A percentile compares a stretch with the other conserved stretches of the same genome.
phyloP scores from a whole-genome alignment of 1,284 basidiomycete genomes.

The Irpex sp. region DNA sequence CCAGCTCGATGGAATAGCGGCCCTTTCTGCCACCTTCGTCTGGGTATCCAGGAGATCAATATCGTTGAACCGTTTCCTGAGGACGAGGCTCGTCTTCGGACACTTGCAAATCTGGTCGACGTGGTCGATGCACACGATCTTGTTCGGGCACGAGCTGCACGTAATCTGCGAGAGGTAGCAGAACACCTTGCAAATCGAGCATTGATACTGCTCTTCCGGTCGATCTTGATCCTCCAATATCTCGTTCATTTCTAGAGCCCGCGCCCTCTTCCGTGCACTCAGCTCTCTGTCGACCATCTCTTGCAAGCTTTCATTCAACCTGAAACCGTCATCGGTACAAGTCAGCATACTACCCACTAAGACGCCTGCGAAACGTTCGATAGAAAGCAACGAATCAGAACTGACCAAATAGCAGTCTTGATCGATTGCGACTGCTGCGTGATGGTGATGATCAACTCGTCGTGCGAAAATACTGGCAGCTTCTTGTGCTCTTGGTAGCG shows the following conservation, averaged over 20 bases:
- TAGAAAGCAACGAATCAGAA: constrained; percentile 11
- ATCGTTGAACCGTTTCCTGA: constrained; percentile 84
- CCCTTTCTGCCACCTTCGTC: constrained; percentile 65
- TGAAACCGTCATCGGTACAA: constrained; percentile 26
- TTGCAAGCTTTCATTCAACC: constrained; percentile 79
- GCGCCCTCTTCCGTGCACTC: constrained; percentile 57
- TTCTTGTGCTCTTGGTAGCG: constrained; percentile 90
- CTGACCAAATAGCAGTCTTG: constrained; percentile 89
- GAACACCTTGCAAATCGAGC: constrained; percentile 90
- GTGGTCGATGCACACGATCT: constrained; percentile 88
- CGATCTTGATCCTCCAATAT: constrained; percentile 77
- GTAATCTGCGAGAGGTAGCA: constrained; percentile 94
- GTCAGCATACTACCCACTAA: constrained; percentile 15
- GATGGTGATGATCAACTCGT: constrained; percentile 94
- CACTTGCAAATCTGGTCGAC: constrained; percentile 75
- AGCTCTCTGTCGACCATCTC: constrained; percentile 92
- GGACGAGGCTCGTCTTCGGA: constrained; percentile 50
- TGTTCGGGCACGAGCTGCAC: constrained; percentile 65
- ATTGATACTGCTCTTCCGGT: constrained; percentile 94
- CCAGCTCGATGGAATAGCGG: constrained; percentile 77
- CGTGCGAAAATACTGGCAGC: constrained; percentile 96
- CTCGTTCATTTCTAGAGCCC: constrained; percentile 60
- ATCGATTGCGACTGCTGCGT: constrained; percentile 93
- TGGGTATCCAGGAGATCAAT: constrained; percentile 71
- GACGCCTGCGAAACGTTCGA: neutral